Evolutionary conservation across 441 rosid species (phyloP).

Genomic region (Corymbia calophylla): DNA sequence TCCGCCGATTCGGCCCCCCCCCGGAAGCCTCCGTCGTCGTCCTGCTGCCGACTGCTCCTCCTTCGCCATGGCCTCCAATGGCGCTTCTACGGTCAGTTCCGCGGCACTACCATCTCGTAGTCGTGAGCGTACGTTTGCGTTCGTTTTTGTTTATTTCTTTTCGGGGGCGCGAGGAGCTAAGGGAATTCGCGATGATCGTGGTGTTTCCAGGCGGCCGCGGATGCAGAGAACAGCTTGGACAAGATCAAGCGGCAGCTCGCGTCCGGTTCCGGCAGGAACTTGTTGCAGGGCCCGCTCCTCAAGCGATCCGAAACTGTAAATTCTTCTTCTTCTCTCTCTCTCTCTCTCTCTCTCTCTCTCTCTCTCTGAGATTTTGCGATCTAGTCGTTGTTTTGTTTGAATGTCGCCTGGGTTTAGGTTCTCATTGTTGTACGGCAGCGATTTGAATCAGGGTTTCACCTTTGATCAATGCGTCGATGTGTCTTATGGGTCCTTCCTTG

Average conservation of each 20-base stretch:
- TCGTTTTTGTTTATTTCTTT: neutral
- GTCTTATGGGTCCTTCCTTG: neutral
- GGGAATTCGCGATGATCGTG: neutral
- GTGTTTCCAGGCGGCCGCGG: conserved; percentile 39
- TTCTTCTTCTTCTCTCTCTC: neutral
- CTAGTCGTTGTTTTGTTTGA: neutral
- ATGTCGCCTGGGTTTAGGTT: neutral
- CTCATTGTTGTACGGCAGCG: neutral
- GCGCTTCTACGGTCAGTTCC: conserved; percentile 64
- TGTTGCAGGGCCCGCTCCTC: conserved; percentile 91
- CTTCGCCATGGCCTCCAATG: conserved; percentile 69
- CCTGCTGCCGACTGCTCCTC: neutral
- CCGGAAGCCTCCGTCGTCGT: neutral
- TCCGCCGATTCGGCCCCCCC: conserved; percentile 1
- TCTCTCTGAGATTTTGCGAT: neutral
- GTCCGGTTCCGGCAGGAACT: conserved; percentile 81
- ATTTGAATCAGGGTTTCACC: neutral
- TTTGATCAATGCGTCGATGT: neutral
- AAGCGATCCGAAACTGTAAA: conserved; percentile 96
- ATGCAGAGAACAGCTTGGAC: conserved; percentile 76
- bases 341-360: neutral
- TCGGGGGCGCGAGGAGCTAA: neutral
- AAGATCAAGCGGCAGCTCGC: conserved; percentile 94
- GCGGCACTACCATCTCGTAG: neutral
- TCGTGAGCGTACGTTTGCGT: neutral